Evolutionary conservation across 2,329 filamentous ascomycete genomes (phyloP).

Genomic region (Talaromyces sp.): DNA sequence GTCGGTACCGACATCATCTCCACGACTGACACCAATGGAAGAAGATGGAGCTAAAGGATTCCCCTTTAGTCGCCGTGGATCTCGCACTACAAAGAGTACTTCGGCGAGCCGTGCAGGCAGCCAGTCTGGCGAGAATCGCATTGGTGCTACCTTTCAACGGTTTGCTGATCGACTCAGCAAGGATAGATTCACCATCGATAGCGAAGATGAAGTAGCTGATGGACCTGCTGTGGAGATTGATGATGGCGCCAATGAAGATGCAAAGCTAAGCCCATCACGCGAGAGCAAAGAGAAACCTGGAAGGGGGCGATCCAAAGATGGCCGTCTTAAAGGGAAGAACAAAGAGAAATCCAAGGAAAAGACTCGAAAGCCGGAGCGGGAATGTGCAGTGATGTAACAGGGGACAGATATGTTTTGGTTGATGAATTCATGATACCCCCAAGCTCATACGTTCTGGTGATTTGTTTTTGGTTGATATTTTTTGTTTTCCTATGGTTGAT

Average conservation of each 20-base stretch:
- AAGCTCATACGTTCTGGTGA: slow-evolving; percentile 8
- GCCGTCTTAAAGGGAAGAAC: slow-evolving; percentile 28
- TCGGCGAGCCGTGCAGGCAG: slow-evolving; percentile 40
- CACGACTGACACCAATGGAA: slow-evolving; percentile 30
- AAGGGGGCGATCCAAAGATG: slow-evolving; percentile 25
- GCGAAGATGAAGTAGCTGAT: slow-evolving; percentile 31
- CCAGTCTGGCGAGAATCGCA: slow-evolving; percentile 39
- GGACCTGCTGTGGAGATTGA: slow-evolving; percentile 28
- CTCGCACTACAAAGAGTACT: slow-evolving; percentile 34
- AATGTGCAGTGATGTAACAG: slow-evolving; percentile 35
- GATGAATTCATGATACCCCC: slow-evolving; percentile 14
- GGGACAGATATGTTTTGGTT: background rate
- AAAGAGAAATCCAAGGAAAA: slow-evolving; percentile 42
- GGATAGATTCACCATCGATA: slow-evolving; percentile 34
- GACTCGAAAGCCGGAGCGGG: slow-evolving; percentile 43
- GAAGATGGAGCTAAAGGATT: slow-evolving; percentile 22
- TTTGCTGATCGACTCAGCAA: slow-evolving; percentile 36
- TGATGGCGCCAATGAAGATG: slow-evolving; percentile 13
- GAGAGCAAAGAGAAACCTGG: slow-evolving; percentile 30
- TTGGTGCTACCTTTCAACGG: slow-evolving; percentile 40
- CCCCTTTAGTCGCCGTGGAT: slow-evolving; percentile 34
- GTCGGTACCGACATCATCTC: slow-evolving; percentile 29
- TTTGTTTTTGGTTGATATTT: background rate
- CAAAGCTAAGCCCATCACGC: slow-evolving; percentile 14
- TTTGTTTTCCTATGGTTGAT: slow-evolving; percentile 11